phyloP scores from a whole-genome alignment of 2,329 filamentous ascomycete genomes.

The Aspergillus calidoustus region DNA sequence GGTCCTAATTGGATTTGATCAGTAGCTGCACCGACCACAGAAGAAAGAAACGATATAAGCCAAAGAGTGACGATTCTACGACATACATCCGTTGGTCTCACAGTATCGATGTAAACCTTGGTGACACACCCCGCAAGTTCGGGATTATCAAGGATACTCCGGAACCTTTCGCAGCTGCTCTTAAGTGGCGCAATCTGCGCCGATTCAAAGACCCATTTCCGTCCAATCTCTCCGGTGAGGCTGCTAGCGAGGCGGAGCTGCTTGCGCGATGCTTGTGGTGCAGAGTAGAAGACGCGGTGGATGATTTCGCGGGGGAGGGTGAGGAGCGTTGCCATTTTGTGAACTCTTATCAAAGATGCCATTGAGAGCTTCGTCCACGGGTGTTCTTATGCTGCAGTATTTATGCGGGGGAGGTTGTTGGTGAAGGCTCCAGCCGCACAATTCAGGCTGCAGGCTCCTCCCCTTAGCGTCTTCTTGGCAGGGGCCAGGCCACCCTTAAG shows the following conservation, averaged over 20 bases:
- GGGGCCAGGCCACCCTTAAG: too few species aligned
- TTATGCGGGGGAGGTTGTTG: too few species aligned
- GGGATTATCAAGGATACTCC: not conserved
- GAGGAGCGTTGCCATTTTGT: not conserved
- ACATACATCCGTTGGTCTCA: not conserved
- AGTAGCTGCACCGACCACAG: not conserved
- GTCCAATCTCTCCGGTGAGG: not conserved
- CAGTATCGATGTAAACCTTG: slow-evolving; percentile 10
- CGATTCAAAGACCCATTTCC: not conserved
- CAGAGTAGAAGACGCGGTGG: not conserved
- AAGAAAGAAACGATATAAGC: not conserved
- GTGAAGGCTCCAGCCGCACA: too few species aligned
- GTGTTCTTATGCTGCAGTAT: too few species aligned
- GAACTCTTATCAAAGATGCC: too few species aligned
- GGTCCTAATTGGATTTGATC: not conserved
- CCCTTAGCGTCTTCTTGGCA: too few species aligned
- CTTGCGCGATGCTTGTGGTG: not conserved
- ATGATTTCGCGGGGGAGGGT: slow-evolving; percentile 2
- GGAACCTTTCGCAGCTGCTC: not conserved
- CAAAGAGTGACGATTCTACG: not conserved
- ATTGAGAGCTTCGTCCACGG: too few species aligned
- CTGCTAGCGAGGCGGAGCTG: not conserved
- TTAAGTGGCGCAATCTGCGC: not conserved
- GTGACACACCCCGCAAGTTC: not conserved
- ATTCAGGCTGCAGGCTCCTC: too few species aligned